Conservation (phyloP, 257 asterid species). For the Nicotiana otophora region DNA sequence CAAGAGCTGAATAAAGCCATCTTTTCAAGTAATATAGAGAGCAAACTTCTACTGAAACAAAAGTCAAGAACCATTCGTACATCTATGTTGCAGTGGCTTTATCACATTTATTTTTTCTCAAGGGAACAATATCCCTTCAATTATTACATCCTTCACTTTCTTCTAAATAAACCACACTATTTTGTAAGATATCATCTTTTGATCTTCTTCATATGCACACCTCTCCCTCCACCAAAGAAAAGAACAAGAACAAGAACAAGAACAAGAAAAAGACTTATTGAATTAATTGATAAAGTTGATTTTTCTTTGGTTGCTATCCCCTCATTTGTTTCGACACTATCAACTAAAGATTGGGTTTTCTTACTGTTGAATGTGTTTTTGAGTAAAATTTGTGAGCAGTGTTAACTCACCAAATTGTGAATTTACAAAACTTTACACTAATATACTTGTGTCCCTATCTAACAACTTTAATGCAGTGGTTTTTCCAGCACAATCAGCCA, state of each 20-base stretch:
- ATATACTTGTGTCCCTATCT: not conserved
- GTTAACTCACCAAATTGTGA: not conserved
- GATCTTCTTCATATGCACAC: not conserved
- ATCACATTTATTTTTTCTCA: not conserved
- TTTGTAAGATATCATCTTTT: not conserved
- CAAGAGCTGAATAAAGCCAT: not conserved
- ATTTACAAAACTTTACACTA: not conserved
- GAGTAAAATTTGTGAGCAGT: not conserved
- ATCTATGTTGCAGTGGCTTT: not conserved
- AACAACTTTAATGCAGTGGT: not conserved
- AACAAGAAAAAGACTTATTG: not conserved
- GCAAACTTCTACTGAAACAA: not conserved
- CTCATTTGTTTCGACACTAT: not conserved
- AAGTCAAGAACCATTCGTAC: too few relatives aligned
- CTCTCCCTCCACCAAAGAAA: not conserved
- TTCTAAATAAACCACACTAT: not conserved
- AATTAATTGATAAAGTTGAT: too few relatives aligned
- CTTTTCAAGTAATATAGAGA: not conserved
- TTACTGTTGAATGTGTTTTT: not conserved
- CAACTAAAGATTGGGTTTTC: not conserved
- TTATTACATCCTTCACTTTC: not conserved
- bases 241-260: too few relatives aligned
- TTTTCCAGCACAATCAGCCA: not conserved
- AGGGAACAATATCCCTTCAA: not conserved
- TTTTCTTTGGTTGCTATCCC: not conserved